Percentiles rank a stretch among this genome's conserved stretches.
These are phyloP conservation scores for Boletus semigastroideus DNA, from an alignment of 1,284 basidiomycete genomes.

Conservation along the genomic window DNA sequence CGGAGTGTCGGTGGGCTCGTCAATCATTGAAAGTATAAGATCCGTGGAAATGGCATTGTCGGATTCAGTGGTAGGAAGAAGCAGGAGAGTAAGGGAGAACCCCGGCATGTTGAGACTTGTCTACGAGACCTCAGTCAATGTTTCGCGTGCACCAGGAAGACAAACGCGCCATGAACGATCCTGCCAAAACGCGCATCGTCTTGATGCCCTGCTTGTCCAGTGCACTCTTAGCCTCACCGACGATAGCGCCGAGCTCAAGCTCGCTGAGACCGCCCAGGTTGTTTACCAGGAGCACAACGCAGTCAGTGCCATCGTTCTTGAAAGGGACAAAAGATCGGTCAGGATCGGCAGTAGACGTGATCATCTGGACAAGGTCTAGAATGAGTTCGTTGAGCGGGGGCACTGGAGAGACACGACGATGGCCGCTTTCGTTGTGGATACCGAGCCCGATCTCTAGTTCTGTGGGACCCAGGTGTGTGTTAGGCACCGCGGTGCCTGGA, in stretches of 20 bases:
- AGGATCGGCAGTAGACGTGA: constrained; percentile 72
- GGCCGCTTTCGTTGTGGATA: constrained; percentile 92
- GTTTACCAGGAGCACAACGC: constrained; percentile 71
- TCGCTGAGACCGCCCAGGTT: constrained; percentile 86
- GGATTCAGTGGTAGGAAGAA: constrained; percentile 60
- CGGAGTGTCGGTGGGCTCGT: constrained; percentile 70
- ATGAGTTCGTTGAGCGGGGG: constrained; percentile 72
- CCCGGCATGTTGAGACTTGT: constrained; percentile 95
- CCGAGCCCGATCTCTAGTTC: constrained; percentile 89
- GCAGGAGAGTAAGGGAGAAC: constrained; percentile 85
- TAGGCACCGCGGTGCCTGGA: constrained; percentile 70
- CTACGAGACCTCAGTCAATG: constrained; percentile 36
- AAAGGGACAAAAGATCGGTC: constrained; percentile 89
- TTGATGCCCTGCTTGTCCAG: constrained; percentile 57
- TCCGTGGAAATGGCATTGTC: constrained; percentile 38
- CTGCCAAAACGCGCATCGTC: constrained; percentile 66
- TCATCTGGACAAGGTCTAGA: constrained; percentile 66
- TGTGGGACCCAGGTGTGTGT: constrained; percentile 56
- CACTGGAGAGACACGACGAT: constrained; percentile 67
- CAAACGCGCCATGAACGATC: constrained; percentile 76
- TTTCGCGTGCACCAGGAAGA: constrained; percentile 1
- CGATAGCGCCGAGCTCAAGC: constrained; percentile 78
- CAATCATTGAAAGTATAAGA: constrained; percentile 74
- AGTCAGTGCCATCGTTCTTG: constrained; percentile 61
- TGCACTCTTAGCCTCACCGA: constrained; percentile 56